Evolutionary conservation across 805 yeast genomes (phyloP), one percentile per base, ranked within the genome.

Genomic region (Metschnikowia dekortorum): DNA sequence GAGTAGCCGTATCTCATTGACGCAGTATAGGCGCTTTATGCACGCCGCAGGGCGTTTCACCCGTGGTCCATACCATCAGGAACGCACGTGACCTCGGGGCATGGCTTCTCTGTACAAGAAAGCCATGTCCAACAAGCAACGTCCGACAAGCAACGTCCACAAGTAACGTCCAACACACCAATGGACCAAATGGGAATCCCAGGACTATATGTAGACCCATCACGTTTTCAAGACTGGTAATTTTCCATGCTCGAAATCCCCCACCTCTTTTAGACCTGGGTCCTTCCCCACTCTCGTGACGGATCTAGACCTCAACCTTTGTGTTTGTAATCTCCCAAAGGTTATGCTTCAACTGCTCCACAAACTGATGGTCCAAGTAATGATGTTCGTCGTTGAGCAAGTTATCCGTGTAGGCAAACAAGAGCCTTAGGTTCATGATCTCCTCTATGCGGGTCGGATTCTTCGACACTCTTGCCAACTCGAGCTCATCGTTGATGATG

Each of bases 331-430:
- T 33, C 34, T 46, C 46, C 75, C 79, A 74, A 13, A 82, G 59
- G 11, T 65, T 65, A 39, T 71, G 74, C 58, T 79, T 82, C 52
- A 84, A 61, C 43, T 63, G 63, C 53, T 83, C 87, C 31, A 84
- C 70, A 55, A 79, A 82, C 45, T 75, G 80, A 10, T 73, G 55
- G 13, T 74, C 70, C 41, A 84, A 59, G 56, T 75, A 82, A 51
- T 70, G 70, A 56, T 76, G 60, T 5, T 72, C 72, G 32, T 66
- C 68, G 11, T 58, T 58, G 36, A 71, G 51, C 26, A 67, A 54
- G 44, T 68, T 65, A 49, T 85, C 88, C 38, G 80, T 74, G 66
- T 73, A 86, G 13, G 83, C 78, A 66, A 86, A 83, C 8, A 86
- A 64, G 45, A 86, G 62, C 52, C 78, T 78, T 51, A 85, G 64